These are phyloP conservation scores for Pythium pyrilobum DNA, from an alignment of 352 stramenopile species.

Conservation along the genomic window DNA sequence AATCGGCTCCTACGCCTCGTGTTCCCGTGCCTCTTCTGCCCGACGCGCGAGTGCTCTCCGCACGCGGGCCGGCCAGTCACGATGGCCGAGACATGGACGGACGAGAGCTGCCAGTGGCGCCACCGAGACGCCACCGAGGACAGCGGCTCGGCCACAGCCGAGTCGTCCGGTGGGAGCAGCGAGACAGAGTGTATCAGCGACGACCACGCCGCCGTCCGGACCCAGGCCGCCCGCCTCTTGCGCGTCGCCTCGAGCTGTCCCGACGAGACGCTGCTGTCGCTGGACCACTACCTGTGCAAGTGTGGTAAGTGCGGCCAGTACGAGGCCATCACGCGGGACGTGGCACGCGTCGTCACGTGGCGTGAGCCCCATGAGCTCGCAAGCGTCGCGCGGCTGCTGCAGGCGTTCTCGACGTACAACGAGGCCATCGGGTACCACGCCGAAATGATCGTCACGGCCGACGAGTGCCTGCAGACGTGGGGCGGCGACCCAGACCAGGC, in stretches of 20 bases:
- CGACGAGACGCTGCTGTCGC: neutral
- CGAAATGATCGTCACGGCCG: constrained; percentile 47
- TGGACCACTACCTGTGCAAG: constrained; percentile 18
- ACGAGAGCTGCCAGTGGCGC: neutral
- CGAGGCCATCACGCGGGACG: constrained; percentile 14
- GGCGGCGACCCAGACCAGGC: constrained; percentile 58
- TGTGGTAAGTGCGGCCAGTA: constrained; percentile 22
- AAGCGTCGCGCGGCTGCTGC: constrained; percentile 44
- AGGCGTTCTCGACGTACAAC: constrained; percentile 72
- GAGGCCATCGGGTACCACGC: constrained; percentile 44
- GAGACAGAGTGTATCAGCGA: constrained; percentile 1
- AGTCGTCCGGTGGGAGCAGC: neutral
- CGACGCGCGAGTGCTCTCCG: constrained; percentile 3
- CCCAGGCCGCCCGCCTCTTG: constrained; percentile 1
- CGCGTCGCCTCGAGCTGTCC: constrained; percentile 11
- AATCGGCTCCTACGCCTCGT: neutral
- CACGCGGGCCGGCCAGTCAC: neutral
- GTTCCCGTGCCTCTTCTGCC: constrained; percentile 1
- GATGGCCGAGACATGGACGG: constrained; percentile 3
- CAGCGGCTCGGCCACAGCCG: neutral
- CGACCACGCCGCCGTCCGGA: neutral
- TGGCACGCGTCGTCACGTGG: constrained; percentile 21
- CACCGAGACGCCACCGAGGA: neutral
- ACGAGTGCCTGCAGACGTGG: constrained; percentile 56
- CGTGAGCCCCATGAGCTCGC: neutral